These are phyloP conservation scores for Inga oerstediana DNA, from an alignment of 306 rosid genomes.

Conservation along the genomic window DNA sequence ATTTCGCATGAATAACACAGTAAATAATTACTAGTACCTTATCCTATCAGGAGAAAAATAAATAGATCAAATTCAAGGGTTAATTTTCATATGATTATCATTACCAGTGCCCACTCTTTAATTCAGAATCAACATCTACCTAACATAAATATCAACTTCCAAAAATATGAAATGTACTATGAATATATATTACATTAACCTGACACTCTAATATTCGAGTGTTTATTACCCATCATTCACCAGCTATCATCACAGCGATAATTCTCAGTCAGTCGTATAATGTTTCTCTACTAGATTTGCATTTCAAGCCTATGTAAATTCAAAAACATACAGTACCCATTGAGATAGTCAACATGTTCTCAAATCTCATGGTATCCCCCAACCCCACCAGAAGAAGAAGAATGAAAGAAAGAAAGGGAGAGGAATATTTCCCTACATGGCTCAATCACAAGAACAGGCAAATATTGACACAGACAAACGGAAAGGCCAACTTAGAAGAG, in stretches of 20 bases:
- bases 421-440: neutral
- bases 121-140: conserved; percentile 4
- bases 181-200: neutral
- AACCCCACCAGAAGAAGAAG: neutral
- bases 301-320: conserved; percentile 5
- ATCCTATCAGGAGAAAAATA: conserved; percentile 12
- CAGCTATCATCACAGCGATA: neutral
- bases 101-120: conserved; percentile 1
- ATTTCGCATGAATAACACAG: neutral
- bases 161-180: conserved; percentile 8
- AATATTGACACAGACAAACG: conserved; percentile 22
- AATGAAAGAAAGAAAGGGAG: neutral
- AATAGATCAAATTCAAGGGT: conserved; percentile 12
- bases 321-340: neutral
- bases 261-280: neutral
- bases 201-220: neutral
- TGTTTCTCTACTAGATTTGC: conserved; percentile 31
- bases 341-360: neutral
- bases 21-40: neutral
- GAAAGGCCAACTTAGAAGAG: conserved; percentile 21
- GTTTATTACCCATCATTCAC: conserved; percentile 9
- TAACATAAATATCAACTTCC: neutral
- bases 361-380: neutral
- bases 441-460: conserved; percentile 23
- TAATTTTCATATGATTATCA: neutral